Conservation (phyloP, 2,329 filamentous ascomycete genomes). For the Ilyonectria mors-panacis region DNA sequence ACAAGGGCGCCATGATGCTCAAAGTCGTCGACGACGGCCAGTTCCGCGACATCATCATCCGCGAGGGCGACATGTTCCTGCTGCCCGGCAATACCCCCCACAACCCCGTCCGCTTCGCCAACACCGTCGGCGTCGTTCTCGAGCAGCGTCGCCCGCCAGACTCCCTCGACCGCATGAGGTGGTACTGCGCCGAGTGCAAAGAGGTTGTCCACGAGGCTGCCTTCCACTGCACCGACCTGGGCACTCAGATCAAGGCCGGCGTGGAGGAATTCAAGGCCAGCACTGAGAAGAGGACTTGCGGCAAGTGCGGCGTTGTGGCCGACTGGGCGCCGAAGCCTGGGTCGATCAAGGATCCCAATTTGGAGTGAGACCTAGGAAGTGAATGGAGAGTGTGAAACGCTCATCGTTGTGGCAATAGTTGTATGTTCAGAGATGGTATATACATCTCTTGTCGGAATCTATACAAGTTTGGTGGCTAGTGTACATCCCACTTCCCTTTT, state of each 20-base stretch:
- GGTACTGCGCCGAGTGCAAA: conserved; percentile 86
- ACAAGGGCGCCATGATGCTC: conserved; percentile 93
- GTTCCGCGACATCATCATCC: conserved; percentile 90
- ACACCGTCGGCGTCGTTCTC: conserved; percentile 94
- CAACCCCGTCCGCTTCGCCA: conserved; percentile 92
- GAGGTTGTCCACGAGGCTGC: conserved; percentile 85
- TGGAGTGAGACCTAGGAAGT: conserved; percentile 47
- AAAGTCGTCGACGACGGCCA: conserved; percentile 83
- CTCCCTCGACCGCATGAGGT: conserved; percentile 84
- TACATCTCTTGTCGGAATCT: conserved; percentile 16
- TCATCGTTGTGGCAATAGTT: conserved; percentile 24
- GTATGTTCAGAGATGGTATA: conserved; percentile 17
- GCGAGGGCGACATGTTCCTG: conserved; percentile 94
- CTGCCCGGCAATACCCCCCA: conserved; percentile 96
- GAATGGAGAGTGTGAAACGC: not conserved
- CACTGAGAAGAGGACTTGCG: conserved; percentile 80
- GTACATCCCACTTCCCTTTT: conserved; percentile 4
- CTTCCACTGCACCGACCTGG: conserved; percentile 92
- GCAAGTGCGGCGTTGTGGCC: conserved; percentile 82
- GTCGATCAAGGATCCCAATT: conserved; percentile 72
- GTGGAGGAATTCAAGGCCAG: conserved; percentile 84
- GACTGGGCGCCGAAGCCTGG: conserved; percentile 76
- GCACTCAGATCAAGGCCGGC: conserved; percentile 93
- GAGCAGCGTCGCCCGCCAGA: conserved; percentile 84
- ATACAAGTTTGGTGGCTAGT: conserved; percentile 13